phyloP scores from a whole-genome alignment of 2,329 filamentous ascomycete genomes.

The Elsinoe batatas region DNA sequence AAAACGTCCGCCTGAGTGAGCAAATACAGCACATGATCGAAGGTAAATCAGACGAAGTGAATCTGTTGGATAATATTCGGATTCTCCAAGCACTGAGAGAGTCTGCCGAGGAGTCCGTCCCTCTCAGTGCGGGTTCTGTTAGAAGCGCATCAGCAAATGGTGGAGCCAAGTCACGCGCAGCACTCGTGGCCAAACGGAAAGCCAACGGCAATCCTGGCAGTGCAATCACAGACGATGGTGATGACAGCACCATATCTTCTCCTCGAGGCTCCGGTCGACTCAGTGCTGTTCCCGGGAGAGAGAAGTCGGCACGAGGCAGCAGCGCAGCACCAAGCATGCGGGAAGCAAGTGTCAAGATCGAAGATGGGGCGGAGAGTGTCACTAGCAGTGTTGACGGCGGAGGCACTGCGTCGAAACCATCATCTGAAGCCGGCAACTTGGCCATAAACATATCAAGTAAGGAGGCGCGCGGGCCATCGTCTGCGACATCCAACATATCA shows the following conservation, averaged over 20 bases:
- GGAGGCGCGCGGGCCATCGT: background rate
- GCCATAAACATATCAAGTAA: conserved; percentile 2
- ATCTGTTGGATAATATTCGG: conserved; percentile 33
- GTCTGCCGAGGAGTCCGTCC: conserved; percentile 31
- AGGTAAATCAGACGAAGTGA: conserved; percentile 34
- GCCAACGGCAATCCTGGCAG: conserved; percentile 17
- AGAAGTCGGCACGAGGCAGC: conserved; percentile 29
- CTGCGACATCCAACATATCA: conserved; percentile 8
- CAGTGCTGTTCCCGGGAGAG: conserved; percentile 22
- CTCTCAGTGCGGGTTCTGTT: conserved; percentile 1
- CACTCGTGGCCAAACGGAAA: conserved; percentile 14
- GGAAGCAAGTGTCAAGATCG: conserved; percentile 42
- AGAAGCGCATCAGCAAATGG: conserved; percentile 7
- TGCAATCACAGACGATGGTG: conserved; percentile 23
- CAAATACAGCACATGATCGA: conserved; percentile 36
- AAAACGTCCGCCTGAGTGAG: conserved; percentile 40
- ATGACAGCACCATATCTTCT: conserved; percentile 25
- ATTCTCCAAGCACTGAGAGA: conserved; percentile 39
- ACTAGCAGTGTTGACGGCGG: conserved; percentile 35
- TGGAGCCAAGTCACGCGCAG: conserved; percentile 15
- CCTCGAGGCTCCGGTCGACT: conserved; percentile 17
- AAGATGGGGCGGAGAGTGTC: conserved; percentile 37
- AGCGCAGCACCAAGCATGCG: conserved; percentile 35
- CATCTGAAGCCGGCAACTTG: conserved; percentile 10
- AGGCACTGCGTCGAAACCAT: background rate